Conservation (phyloP, 2,329 filamentous ascomycete genomes). For the Thelonectria rubi region DNA sequence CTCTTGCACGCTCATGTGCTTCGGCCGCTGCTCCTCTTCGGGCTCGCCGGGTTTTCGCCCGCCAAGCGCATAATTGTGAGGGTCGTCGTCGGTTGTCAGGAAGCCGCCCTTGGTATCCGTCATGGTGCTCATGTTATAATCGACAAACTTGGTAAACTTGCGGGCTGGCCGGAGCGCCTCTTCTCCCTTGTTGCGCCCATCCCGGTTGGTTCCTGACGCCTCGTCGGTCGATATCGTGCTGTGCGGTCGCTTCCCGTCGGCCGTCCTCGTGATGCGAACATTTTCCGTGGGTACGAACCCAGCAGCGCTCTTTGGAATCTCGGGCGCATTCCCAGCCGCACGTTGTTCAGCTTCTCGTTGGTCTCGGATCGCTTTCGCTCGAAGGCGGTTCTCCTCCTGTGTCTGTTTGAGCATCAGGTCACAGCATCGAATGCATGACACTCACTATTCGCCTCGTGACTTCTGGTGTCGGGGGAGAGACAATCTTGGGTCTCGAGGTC, state of each 20-base stretch:
- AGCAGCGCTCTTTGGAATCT: constrained; percentile 63
- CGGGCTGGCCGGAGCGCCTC: constrained; percentile 75
- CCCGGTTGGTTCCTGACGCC: constrained; percentile 69
- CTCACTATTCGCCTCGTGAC: constrained; percentile 64
- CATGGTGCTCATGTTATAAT: constrained; percentile 98
- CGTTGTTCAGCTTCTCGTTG: constrained; percentile 72
- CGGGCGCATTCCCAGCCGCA: constrained; percentile 52
- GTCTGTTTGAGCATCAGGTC: constrained; percentile 7
- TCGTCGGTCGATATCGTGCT: constrained; percentile 64
- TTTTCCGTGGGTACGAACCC: constrained; percentile 77
- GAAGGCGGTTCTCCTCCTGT: constrained; percentile 86
- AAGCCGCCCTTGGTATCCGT: constrained; percentile 98
- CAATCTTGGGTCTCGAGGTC: constrained; percentile 42
- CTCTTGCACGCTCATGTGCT: constrained; percentile 87
- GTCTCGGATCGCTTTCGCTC: constrained; percentile 85
- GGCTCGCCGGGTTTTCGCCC: constrained; percentile 50
- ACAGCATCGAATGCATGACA: neutral
- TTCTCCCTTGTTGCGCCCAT: constrained; percentile 65
- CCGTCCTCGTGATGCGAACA: constrained; percentile 61
- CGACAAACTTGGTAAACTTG: constrained; percentile 94
- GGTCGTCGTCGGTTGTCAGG: constrained; percentile 89
- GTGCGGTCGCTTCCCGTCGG: constrained; percentile 73
- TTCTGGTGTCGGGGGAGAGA: constrained; percentile 63
- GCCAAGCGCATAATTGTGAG: constrained; percentile 79
- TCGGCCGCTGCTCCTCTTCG: constrained; percentile 70